Conservation (phyloP, 257 asterid species). For the Craterostigma plantagineum region DNA sequence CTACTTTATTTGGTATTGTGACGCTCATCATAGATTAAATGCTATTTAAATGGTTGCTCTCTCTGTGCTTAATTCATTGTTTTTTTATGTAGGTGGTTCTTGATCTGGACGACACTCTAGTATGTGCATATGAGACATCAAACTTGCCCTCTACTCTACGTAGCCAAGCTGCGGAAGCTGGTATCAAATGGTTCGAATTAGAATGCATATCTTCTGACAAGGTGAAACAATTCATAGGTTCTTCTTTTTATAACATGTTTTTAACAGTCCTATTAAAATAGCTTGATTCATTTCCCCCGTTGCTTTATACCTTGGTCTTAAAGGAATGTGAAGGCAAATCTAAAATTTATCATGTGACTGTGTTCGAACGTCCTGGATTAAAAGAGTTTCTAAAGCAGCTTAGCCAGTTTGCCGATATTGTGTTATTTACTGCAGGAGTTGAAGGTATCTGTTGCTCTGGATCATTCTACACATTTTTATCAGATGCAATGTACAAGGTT, state of each 20-base stretch:
- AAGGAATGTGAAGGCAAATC: conserved; percentile 74
- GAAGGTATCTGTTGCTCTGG: conserved; percentile 40
- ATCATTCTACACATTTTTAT: neutral
- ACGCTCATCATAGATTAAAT: neutral
- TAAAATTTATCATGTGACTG: conserved; percentile 81
- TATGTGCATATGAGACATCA: conserved; percentile 8
- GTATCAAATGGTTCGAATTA: conserved; percentile 7
- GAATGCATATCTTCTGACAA: conserved; percentile 9
- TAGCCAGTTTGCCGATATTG: conserved; percentile 74
- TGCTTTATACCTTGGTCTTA: conserved; percentile 9
- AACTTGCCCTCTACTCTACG: conserved; percentile 6
- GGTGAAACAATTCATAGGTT: neutral
- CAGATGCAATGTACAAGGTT: neutral
- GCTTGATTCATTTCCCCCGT: neutral
- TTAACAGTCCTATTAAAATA: neutral
- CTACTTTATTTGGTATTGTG: too few species aligned
- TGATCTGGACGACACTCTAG: conserved; percentile 8
- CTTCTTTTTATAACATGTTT: too few species aligned
- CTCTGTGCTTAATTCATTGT: neutral
- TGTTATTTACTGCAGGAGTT: conserved; percentile 89
- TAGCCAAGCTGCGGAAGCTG: conserved; percentile 7
- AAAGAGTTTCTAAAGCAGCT: conserved; percentile 60
- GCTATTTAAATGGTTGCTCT: neutral
- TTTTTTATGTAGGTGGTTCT: conserved; percentile 3
- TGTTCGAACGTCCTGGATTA: conserved; percentile 89